Conservation (phyloP, 1,284 basidiomycete genomes). For the Somion occarium region DNA sequence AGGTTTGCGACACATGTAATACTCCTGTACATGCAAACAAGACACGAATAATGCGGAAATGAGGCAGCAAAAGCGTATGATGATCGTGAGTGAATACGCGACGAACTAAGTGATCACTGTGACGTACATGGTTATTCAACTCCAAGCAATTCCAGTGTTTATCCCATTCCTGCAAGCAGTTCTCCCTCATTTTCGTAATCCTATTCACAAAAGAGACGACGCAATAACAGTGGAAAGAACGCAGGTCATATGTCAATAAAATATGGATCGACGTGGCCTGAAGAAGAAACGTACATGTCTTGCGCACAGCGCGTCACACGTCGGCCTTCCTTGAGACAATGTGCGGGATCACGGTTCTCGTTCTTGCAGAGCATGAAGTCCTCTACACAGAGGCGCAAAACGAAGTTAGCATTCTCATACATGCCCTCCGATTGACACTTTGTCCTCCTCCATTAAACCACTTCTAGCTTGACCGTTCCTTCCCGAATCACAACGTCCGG, state of each 20-base stretch:
- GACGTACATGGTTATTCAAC: constrained; percentile 86
- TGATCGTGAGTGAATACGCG: not conserved
- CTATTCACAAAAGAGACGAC: constrained; percentile 36
- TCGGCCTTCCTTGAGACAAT: constrained; percentile 95
- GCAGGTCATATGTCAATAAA: not conserved
- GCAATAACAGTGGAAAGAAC: not conserved
- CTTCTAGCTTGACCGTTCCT: no score
- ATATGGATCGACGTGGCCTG: not conserved
- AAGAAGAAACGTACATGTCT: constrained; percentile 71
- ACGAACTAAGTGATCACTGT: no score
- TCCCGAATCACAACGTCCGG: not conserved
- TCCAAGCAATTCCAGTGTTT: constrained; percentile 96
- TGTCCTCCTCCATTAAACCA: no score
- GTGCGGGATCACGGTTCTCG: constrained; percentile 84
- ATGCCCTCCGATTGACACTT: constrained; percentile 6
- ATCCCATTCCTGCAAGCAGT: constrained; percentile 87
- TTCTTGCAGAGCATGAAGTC: constrained; percentile 99
- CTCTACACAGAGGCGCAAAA: constrained; percentile 67
- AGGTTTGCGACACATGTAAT: constrained; percentile 85
- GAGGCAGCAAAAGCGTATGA: not conserved
- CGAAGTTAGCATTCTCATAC: constrained; percentile 1
- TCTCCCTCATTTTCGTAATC: constrained; percentile 90
- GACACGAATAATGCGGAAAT: not conserved
- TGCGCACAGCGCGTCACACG: constrained; percentile 95
- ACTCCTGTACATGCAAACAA: constrained; percentile 79